Evolutionary conservation across 257 asterid species (phyloP).

Genomic region (Cynanchum wilfordii): DNA sequence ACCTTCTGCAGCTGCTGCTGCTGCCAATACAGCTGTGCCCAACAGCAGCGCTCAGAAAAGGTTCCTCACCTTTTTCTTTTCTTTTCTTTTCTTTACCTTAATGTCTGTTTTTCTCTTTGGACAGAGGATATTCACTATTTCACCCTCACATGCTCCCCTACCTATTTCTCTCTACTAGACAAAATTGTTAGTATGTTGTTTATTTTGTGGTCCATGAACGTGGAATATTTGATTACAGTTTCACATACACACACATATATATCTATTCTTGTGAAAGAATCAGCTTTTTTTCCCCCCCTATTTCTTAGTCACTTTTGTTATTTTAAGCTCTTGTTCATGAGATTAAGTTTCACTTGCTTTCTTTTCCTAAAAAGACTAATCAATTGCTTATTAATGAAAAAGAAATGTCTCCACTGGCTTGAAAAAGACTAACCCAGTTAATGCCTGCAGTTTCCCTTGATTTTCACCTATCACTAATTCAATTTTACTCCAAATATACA

Average conservation of each 20-base stretch:
- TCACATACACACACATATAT: constrained; percentile 12
- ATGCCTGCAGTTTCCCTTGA: constrained; percentile 2
- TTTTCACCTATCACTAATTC: background rate
- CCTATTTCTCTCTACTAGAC: background rate
- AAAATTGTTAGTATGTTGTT: constrained; percentile 12
- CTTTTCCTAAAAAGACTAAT: background rate
- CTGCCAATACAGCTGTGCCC: constrained; percentile 62
- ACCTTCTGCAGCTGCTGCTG: constrained; percentile 14
- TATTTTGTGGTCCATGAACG: constrained; percentile 45
- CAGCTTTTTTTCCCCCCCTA: background rate
- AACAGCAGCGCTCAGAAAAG: constrained; percentile 80
- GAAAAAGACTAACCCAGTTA: constrained; percentile 11
- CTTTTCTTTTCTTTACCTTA: constrained; percentile 8
- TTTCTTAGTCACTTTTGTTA: background rate
- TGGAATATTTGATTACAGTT: constrained; percentile 8
- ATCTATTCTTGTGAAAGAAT: constrained; percentile 13
- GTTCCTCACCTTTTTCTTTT: constrained; percentile 32
- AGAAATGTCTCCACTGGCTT: background rate
- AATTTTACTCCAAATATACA: background rate
- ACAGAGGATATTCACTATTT: constrained; percentile 57
- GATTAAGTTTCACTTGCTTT: background rate
- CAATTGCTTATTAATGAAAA: constrained; percentile 8
- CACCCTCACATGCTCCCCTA: constrained; percentile 13
- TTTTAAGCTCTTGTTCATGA: background rate
- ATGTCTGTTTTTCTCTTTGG: constrained; percentile 22